Base-by-base conservation (phyloP, 768 basidiomycete species). In the Termitomyces sp. region DNA sequence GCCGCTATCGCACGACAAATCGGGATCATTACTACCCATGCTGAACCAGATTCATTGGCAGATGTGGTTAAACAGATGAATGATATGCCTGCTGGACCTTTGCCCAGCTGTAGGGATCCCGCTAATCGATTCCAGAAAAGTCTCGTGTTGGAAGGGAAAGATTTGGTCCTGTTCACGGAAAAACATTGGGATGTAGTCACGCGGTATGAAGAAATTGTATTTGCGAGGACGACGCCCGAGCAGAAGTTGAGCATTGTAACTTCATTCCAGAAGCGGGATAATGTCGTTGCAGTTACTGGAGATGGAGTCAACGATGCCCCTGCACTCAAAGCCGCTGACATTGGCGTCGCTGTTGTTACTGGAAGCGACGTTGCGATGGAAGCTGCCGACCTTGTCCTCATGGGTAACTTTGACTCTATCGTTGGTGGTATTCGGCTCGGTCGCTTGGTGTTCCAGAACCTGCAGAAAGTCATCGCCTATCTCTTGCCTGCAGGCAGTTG, bases 171-270 rank as follows among this genome's bases (percentile, higher is more conserved):
- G 5, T 68, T 79, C n/a, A 65, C 63, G 0, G 56, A 68, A 10
- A 40, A 50, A 5, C 75, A 78, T 45, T 79, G 77, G 77, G 67
- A 78, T 50, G 54, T 76, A 6, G 56, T 74, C 33, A 72, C 73
- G 10, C 50, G 62, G 0, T 77, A 77, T 23, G 70, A 69, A 12
- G 71, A 76, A 51, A 70, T 82, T 35, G 80, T 79, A 1, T 83
- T 84, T 46, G 79, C 81, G 0, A 70, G 82, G 15, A 83, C 79
- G 2, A 79, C 78, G 0, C 81, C 82, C 3, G 78, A 83, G 60
- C 81, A 82, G 65, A 84, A 83, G 62, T 71, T 85, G 60, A 68
- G 74, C 14, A 85, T 85, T 57, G 81, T 85, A 17, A 76, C 78
- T 56, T 75, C 78, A 31, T 72, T 82, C 60, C 80, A 83, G 52